A percentile compares a stretch with the other conserved stretches of the same genome.
Evolutionary conservation across 2,329 filamentous ascomycete species (phyloP).

Genomic region (Exophiala lecanii-corni): DNA sequence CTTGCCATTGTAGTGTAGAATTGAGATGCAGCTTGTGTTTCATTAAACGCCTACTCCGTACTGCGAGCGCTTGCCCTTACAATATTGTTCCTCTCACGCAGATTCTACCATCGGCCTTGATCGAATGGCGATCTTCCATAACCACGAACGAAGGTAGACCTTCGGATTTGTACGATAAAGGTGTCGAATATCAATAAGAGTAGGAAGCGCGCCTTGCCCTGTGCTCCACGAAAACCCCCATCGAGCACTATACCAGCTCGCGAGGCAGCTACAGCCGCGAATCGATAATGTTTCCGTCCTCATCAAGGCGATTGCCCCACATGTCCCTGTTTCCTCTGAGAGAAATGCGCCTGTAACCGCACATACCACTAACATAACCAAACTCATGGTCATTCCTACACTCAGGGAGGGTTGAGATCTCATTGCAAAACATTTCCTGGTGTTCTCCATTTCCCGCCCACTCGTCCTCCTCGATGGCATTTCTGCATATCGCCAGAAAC

Average conservation of each 20-base stretch:
- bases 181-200: not conserved
- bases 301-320: conserved; percentile 9
- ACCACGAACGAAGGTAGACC: not conserved
- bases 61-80: too few species aligned
- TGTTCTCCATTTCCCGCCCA: conserved; percentile 29
- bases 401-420: conserved; percentile 26
- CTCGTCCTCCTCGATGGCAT: conserved; percentile 27
- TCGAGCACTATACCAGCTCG: conserved; percentile 2
- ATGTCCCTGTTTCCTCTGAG: not conserved
- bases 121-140: too few species aligned
- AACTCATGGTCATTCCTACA: conserved; percentile 38
- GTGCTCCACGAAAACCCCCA: not conserved
- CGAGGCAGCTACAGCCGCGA: conserved; percentile 8
- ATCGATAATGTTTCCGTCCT: conserved; percentile 11
- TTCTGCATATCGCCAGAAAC: conserved; percentile 19
- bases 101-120: too few species aligned
- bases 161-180: not conserved
- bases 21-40: too few species aligned
- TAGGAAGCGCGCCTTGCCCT: not conserved
- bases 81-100: too few species aligned
- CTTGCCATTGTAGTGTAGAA: too few species aligned
- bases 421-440: conserved; percentile 16
- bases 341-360: conserved; percentile 16
- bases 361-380: conserved; percentile 30
- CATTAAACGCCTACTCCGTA: too few species aligned